Conservation (phyloP, 768 basidiomycete genomes). For the Agaricus subrufescens region DNA sequence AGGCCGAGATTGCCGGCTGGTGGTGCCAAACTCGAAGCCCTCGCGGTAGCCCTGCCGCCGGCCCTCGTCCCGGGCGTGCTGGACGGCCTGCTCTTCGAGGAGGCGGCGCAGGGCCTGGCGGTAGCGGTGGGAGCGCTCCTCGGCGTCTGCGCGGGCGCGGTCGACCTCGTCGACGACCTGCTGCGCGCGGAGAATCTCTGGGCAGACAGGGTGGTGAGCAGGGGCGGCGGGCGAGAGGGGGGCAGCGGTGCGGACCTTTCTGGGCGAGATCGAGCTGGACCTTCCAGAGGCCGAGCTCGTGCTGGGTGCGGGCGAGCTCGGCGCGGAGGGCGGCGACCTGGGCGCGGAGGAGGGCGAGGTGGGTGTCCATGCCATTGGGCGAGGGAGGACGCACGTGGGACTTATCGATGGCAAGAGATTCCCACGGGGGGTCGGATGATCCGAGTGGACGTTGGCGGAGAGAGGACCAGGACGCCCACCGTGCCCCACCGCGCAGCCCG, state of each 20-base stretch:
- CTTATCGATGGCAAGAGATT: slow-evolving; percentile 5
- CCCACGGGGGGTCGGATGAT: slow-evolving; percentile 7
- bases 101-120: slow-evolving; percentile 42
- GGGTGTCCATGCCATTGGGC: background rate
- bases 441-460: background rate
- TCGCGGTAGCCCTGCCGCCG: slow-evolving; percentile 46
- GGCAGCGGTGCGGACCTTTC: slow-evolving; percentile 24
- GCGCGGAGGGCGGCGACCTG: slow-evolving; percentile 28
- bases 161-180: slow-evolving; percentile 45
- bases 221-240: too few species aligned
- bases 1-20: slow-evolving; percentile 2
- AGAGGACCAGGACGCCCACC: background rate
- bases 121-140: slow-evolving; percentile 39
- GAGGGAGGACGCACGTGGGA: background rate
- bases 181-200: slow-evolving; percentile 53
- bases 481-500: background rate
- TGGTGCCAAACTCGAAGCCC: slow-evolving; percentile 30
- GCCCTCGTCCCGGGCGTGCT: slow-evolving; percentile 51
- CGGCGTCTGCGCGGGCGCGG: slow-evolving; percentile 42
- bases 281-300: slow-evolving; percentile 55
- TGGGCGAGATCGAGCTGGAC: slow-evolving; percentile 55
- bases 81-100: slow-evolving; percentile 41
- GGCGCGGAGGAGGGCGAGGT: slow-evolving; percentile 18
- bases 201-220: too few species aligned
- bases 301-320: slow-evolving; percentile 27